Evolutionary conservation across 139 green algal genomes (phyloP), one percentile per base, ranked within the genome.

Genomic region (Axilococcus clingmanii): DNA sequence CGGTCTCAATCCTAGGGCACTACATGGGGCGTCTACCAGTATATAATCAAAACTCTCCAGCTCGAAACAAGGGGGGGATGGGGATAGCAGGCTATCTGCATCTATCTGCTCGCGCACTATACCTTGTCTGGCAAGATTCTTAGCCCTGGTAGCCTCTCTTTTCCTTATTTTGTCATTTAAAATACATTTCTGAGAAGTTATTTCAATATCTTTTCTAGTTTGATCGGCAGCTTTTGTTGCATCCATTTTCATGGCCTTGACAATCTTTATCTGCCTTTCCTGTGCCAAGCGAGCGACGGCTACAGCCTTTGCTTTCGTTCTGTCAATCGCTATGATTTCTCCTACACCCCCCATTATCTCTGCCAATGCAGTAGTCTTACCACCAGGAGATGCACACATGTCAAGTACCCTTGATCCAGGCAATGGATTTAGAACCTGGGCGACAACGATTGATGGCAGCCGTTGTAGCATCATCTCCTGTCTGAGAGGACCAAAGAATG

Each of bases 341-440:
- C 85, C 85, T n/a, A 45, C 15, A 54, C 89, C 51, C 2, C 32
- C 14, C 87, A 97, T 95, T 14, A 87, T 66, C 58, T 84, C 54
- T 12, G 86, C 89, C 24, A 97, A 45, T 35, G 88, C 74, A 3
- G 85, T 95, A 38, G 82, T 82, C 62, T 97, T 97, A 35, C 89
- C 88, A 7, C 85, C 87, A 6, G 88, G 88, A 4, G 88, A 82
- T 1, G 88, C 90, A 35, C 89, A 97, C 90, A 97, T 72, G 33
- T 62, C 47, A 22, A 96, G 71, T 11, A 80, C 87, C 14, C 67
- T 42, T 2, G 75, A 74, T 4, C 57, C 57, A 2, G 68, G 60
- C 11, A 22, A 22, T 4, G 55, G 44, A 5, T 30, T 56, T 24
- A 77, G 51, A 45, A 69, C 79, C 3, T 58, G 37, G 2, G 79